Conservation (phyloP, 2,329 filamentous ascomycete species). For the Aphanocladium album region DNA sequence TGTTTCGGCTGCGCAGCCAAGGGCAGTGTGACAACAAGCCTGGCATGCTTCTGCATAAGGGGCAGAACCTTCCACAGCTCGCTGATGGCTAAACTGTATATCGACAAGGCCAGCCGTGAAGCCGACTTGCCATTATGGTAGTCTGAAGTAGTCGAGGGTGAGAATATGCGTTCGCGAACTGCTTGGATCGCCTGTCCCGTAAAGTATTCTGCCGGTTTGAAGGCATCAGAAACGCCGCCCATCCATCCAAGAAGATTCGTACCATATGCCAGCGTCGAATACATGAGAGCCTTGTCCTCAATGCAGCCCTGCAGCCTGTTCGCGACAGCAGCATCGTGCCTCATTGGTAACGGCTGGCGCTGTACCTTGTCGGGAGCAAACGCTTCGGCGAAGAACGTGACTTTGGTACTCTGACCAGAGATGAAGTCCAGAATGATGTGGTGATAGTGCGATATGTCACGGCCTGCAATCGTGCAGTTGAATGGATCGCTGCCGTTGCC, state of each 20-base stretch:
- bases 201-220: constrained; percentile 11
- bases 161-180: constrained; percentile 4
- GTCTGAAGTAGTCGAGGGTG: background rate
- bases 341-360: background rate
- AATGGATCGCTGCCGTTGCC: constrained; percentile 14
- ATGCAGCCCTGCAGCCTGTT: constrained; percentile 10
- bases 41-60: background rate
- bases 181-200: constrained; percentile 10
- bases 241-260: constrained; percentile 14
- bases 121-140: background rate
- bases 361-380: constrained; percentile 8
- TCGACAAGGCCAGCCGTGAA: constrained; percentile 6
- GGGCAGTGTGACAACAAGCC: background rate
- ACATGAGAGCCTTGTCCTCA: constrained; percentile 14
- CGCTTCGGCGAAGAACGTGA: constrained; percentile 14
- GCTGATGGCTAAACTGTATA: constrained; percentile 12
- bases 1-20: background rate
- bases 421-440: constrained; percentile 9
- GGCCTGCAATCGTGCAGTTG: constrained; percentile 10
- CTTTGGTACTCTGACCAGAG: constrained; percentile 1
- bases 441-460: constrained; percentile 8
- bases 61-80: constrained; percentile 11
- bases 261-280: constrained; percentile 16
- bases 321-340: constrained; percentile 11
- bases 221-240: background rate